Evolutionary conservation across 768 basidiomycete genomes (phyloP).

Genomic region (Mycena maculata): DNA sequence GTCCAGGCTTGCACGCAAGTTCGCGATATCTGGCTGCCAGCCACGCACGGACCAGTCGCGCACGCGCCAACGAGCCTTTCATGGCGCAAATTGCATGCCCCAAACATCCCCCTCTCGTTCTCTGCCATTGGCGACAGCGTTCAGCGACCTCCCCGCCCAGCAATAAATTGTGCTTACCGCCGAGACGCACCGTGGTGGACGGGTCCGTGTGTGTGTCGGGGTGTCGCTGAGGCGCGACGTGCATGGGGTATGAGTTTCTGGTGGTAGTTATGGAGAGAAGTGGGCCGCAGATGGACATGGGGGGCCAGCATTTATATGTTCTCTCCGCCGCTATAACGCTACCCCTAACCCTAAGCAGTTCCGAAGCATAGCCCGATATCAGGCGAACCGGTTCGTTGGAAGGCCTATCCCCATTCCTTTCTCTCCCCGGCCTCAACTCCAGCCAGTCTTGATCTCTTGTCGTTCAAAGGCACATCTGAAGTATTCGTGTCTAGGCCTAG

Average conservation of each 20-base stretch:
- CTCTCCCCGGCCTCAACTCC: too few species aligned
- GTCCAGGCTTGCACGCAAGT: not conserved
- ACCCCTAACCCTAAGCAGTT: not conserved
- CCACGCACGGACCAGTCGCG: constrained; percentile 6
- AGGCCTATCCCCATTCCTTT: too few species aligned
- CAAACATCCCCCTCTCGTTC: not conserved
- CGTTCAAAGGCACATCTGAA: too few species aligned
- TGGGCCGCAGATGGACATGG: not conserved
- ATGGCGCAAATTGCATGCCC: not conserved
- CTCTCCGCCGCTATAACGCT: not conserved
- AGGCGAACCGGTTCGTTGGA: not conserved
- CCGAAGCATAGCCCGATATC: not conserved
- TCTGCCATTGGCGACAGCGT: not conserved
- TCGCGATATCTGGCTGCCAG: not conserved
- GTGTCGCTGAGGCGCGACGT: not conserved
- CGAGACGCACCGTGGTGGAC: not conserved
- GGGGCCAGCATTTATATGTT: not conserved
- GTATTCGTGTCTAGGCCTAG: too few species aligned
- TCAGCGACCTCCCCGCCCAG: not conserved
- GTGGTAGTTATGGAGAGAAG: not conserved
- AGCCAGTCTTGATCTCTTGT: too few species aligned
- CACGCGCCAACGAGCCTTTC: not conserved
- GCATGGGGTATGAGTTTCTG: not conserved
- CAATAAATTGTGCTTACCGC: constrained; percentile 1
- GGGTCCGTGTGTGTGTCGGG: not conserved